Evolutionary conservation across 2,329 filamentous ascomycete species (phyloP).

Genomic region (Rhynchosporium agropyri): DNA sequence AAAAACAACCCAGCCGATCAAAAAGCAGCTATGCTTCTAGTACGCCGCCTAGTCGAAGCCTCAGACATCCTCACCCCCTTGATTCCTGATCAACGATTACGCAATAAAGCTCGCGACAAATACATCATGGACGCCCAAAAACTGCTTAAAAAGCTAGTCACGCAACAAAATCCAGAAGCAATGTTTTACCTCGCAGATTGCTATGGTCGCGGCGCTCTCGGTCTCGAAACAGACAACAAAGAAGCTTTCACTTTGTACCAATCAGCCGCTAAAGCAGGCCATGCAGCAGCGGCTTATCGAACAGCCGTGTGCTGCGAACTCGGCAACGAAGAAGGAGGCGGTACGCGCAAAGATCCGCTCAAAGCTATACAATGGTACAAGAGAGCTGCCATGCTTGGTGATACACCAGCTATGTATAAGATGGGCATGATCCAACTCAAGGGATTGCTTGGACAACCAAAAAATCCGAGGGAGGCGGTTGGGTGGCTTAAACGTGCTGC

Average conservation of each 20-base stretch:
- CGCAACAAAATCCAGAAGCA: conserved; percentile 74
- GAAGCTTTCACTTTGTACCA: conserved; percentile 95
- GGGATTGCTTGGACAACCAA: conserved; percentile 83
- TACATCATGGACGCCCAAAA: conserved; percentile 88
- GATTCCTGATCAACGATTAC: conserved; percentile 69
- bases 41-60: conserved; percentile 85
- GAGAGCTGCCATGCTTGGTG: conserved; percentile 84
- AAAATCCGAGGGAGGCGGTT: conserved; percentile 82
- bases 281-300: conserved; percentile 85
- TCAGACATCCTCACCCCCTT: conserved; percentile 70
- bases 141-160: conserved; percentile 83
- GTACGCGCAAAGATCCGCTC: conserved; percentile 84
- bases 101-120: conserved; percentile 76
- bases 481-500: conserved; percentile 93
- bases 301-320: conserved; percentile 98
- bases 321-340: conserved; percentile 89
- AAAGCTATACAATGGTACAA: conserved; percentile 99
- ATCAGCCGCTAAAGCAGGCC: conserved; percentile 85
- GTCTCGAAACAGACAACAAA: conserved; percentile 79
- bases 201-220: conserved; percentile 79
- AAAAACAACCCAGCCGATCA: conserved; percentile 75
- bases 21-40: conserved; percentile 70
- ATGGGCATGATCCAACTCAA: conserved; percentile 95
- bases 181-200: conserved; percentile 95
- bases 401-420: conserved; percentile 97